These are phyloP conservation scores for Xylaria arbuscula DNA, from an alignment of 2,329 filamentous ascomycete genomes.

Conservation along the genomic window DNA sequence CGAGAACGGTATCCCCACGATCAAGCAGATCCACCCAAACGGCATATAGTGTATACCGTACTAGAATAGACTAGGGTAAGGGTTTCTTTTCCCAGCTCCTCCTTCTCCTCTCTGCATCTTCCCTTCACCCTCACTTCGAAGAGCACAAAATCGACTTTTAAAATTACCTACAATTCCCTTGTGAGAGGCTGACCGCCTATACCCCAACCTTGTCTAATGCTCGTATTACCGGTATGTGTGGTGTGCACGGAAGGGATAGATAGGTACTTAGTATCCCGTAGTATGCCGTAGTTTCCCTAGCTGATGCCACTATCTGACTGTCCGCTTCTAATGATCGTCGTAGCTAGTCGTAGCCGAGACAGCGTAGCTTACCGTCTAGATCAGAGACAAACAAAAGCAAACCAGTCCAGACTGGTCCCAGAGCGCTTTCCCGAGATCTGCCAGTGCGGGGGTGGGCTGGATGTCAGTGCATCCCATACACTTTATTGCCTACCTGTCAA, in stretches of 20 bases:
- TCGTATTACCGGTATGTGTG: background rate
- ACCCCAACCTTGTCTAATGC: background rate
- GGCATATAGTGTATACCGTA: conserved; percentile 21
- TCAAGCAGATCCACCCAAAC: conserved; percentile 11
- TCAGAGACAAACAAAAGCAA: conserved; percentile 31
- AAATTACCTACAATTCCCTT: conserved; percentile 2
- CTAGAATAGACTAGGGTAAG: conserved; percentile 34
- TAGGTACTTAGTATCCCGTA: no score
- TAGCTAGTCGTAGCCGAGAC: conserved; percentile 29
- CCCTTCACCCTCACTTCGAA: conserved; percentile 17
- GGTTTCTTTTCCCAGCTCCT: conserved; percentile 21
- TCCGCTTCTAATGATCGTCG: conserved; percentile 12
- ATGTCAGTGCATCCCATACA: conserved; percentile 11
- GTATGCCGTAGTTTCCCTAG: background rate
- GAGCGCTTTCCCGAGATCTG: conserved; percentile 4
- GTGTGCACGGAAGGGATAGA: conserved; percentile 5
- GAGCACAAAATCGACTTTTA: conserved; percentile 3
- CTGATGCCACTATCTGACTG: background rate
- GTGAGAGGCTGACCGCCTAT: conserved; percentile 13
- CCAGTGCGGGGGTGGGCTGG: conserved; percentile 16
- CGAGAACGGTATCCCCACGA: background rate
- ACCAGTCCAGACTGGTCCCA: conserved; percentile 17
- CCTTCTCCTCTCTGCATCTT: conserved; percentile 11
- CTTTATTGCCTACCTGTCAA: conserved; percentile 12
- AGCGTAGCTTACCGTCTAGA: conserved; percentile 14